Evolutionary conservation across 352 stramenopile genomes (phyloP).

Genomic region (Pythium vanterpoolii): DNA sequence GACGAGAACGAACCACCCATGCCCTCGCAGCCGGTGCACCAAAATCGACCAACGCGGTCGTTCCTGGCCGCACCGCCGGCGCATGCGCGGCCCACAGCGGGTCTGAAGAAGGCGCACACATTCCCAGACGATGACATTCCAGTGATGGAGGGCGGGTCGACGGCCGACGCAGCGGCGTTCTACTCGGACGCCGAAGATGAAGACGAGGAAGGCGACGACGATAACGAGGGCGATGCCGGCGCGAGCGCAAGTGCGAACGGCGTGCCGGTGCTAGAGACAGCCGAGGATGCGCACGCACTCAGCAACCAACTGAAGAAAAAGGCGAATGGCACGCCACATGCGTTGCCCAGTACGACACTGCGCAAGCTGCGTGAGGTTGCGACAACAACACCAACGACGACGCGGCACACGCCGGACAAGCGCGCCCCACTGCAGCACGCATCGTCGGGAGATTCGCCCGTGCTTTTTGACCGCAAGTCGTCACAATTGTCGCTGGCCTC

Average conservation of each 20-base stretch:
- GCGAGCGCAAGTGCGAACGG: constrained; percentile 37
- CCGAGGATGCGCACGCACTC: constrained; percentile 42
- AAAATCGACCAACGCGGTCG: constrained; percentile 9
- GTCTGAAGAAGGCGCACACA: not conserved
- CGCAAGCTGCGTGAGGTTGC: constrained; percentile 22
- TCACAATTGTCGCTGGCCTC: constrained; percentile 8
- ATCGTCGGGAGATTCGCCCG: not conserved
- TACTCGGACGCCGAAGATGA: constrained; percentile 30
- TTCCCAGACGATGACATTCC: constrained; percentile 55
- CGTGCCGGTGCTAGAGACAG: constrained; percentile 65
- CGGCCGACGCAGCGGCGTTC: constrained; percentile 29
- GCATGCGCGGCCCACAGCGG: not conserved
- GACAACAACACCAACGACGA: not conserved
- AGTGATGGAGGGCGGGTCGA: constrained; percentile 43
- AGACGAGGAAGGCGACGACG: constrained; percentile 23
- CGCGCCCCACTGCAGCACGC: not conserved
- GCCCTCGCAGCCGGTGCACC: constrained; percentile 25
- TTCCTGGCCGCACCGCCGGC: not conserved
- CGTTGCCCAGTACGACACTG: constrained; percentile 14
- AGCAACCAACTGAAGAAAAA: constrained; percentile 22
- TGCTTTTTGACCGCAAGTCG: constrained; percentile 3
- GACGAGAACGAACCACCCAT: constrained; percentile 24
- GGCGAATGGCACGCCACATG: constrained; percentile 24
- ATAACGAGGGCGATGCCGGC: constrained; percentile 27
- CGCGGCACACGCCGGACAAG: constrained; percentile 19